phyloP scores from a whole-genome alignment of 75 land plant genomes.

The Pinus tabuliformis region DNA sequence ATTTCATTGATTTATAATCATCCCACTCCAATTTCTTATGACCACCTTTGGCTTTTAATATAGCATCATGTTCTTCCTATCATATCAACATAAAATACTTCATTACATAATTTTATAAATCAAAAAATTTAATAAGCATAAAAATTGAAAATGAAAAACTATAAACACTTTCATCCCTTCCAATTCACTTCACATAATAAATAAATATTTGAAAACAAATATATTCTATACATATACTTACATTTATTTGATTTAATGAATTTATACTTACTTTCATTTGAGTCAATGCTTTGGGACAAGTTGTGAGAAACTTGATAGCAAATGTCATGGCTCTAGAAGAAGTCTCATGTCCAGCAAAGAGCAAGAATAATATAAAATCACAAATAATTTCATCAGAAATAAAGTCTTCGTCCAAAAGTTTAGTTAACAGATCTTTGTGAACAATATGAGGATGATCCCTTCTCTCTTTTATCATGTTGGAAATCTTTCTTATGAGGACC shows the following conservation, averaged over 20 bases:
- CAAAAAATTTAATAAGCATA: no score
- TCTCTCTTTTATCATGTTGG: neutral
- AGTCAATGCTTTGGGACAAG: neutral
- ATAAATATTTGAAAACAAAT: no score
- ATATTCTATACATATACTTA: no score
- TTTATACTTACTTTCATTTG: no score
- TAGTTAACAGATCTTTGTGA: constrained; percentile 4
- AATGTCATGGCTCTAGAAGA: constrained; percentile 9
- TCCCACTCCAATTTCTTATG: neutral
- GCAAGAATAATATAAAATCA: constrained; percentile 2
- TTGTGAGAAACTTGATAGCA: constrained; percentile 12
- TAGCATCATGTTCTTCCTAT: neutral
- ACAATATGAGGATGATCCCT: neutral
- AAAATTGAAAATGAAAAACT: neutral
- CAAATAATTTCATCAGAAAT: neutral
- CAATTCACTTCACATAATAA: neutral
- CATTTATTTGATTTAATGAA: no score
- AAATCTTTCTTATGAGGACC: neutral
- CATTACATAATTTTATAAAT: neutral
- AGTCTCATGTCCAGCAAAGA: constrained; percentile 17
- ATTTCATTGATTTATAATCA: neutral
- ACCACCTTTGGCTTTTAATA: neutral
- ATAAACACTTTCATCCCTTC: neutral
- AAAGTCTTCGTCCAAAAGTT: neutral
- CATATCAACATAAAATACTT: neutral